phyloP scores from a whole-genome alignment of 148 eudicot species.

The Vaccinium darrowii region DNA sequence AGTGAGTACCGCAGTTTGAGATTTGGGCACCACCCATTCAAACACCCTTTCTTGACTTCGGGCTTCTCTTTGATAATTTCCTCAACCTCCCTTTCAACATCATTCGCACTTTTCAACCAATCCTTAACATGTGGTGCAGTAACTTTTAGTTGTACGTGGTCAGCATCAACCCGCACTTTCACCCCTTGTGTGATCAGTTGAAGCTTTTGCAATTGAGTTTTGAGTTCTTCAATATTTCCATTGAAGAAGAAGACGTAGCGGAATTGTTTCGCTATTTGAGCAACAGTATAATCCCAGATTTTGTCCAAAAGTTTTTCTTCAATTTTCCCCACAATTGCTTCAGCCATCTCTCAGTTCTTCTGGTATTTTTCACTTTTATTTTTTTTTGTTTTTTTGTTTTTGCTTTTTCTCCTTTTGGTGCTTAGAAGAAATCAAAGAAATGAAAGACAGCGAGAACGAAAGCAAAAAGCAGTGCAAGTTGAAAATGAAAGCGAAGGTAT shows the following conservation, averaged over 20 bases:
- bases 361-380: too few relatives aligned
- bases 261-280: not conserved
- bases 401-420: too few relatives aligned
- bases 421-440: too few relatives aligned
- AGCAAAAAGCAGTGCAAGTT: not conserved
- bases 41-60: not conserved
- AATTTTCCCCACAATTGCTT: not conserved
- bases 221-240: slow-evolving; percentile 12
- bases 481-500: too few relatives aligned
- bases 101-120: slow-evolving; percentile 16
- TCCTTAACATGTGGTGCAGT: slow-evolving; percentile 2
- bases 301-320: not conserved
- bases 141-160: slow-evolving; percentile 20
- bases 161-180: slow-evolving; percentile 10
- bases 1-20: not conserved
- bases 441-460: not conserved
- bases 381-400: too few relatives aligned
- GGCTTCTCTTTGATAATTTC: not conserved
- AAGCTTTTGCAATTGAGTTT: slow-evolving; percentile 17
- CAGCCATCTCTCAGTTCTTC: not conserved
- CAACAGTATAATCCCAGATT: not conserved
- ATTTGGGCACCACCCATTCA: not conserved
- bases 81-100: not conserved
- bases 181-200: not conserved
- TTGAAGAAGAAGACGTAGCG: slow-evolving; percentile 22